phyloP scores from a whole-genome alignment of 805 yeast genomes.

The Monosporozyma yasuniensis region DNA sequence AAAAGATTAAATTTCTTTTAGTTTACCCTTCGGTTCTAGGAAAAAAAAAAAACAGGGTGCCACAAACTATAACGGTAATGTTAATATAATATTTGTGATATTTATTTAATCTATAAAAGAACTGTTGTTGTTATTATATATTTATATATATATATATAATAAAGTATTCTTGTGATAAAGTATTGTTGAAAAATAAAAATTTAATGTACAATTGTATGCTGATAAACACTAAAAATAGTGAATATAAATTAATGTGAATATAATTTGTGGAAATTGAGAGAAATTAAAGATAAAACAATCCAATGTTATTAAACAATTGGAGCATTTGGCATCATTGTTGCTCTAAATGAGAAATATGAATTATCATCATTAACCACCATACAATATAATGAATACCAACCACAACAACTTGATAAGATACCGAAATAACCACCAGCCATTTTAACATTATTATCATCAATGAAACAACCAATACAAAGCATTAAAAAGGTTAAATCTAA shows the following conservation, averaged over 20 bases:
- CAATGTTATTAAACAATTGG: constrained; percentile 28
- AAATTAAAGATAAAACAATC: background rate
- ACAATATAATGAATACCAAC: constrained; percentile 57
- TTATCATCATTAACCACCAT: constrained; percentile 52
- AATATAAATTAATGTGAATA: too few relatives aligned
- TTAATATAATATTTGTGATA: too few relatives aligned
- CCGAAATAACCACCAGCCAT: constrained; percentile 61
- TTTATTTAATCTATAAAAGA: too few relatives aligned
- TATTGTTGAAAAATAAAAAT: too few relatives aligned
- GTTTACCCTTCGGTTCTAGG: too few relatives aligned
- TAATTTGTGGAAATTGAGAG: background rate
- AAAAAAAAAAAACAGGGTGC: too few relatives aligned
- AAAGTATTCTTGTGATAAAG: too few relatives aligned
- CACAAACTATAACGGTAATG: too few relatives aligned
- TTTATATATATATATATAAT: too few relatives aligned
- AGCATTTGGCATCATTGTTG: constrained; percentile 45
- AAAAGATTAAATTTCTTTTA: too few relatives aligned
- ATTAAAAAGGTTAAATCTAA: constrained; percentile 47
- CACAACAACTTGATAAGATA: constrained; percentile 44
- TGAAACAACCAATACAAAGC: constrained; percentile 43
- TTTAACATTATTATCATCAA: constrained; percentile 34
- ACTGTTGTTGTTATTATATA: background rate
- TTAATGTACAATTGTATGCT: too few relatives aligned
- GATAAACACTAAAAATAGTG: too few relatives aligned
- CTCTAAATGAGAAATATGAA: constrained; percentile 45